Conservation (phyloP, 345 rosid genomes). For the Raphanus raphanistrum region DNA sequence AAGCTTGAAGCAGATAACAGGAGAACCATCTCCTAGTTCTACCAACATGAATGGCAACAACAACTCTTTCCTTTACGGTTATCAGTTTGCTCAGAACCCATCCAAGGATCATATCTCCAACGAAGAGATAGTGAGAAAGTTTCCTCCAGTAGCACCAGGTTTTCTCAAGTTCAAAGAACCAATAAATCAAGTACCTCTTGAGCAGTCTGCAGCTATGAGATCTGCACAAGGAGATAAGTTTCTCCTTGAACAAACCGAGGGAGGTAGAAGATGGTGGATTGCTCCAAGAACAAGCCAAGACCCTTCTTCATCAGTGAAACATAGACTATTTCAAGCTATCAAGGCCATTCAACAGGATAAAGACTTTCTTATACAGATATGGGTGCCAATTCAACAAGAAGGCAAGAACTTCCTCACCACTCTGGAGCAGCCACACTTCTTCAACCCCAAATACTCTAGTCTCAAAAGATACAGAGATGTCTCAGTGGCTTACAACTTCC, state of each 20-base stretch:
- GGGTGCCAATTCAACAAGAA: slow-evolving; percentile 75
- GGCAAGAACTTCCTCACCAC: slow-evolving; percentile 79
- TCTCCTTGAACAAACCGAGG: slow-evolving; percentile 44
- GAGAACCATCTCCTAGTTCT: neutral
- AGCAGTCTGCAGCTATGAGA: slow-evolving; percentile 34
- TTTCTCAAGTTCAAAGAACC: slow-evolving; percentile 32
- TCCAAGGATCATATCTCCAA: slow-evolving; percentile 1
- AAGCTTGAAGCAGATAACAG: slow-evolving; percentile 40
- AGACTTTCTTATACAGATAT: slow-evolving; percentile 76
- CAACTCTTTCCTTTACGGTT: slow-evolving; percentile 36
- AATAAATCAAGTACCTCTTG: slow-evolving; percentile 25
- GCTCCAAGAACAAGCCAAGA: slow-evolving; percentile 47
- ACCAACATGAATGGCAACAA: slow-evolving; percentile 47
- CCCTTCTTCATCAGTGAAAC: slow-evolving; percentile 54
- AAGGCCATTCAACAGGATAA: slow-evolving; percentile 26
- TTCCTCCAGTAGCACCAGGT: slow-evolving; percentile 22
- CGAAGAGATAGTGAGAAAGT: slow-evolving; percentile 35
- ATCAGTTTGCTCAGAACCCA: neutral
- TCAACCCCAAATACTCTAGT: slow-evolving; percentile 52
- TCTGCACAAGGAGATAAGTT: slow-evolving; percentile 38
- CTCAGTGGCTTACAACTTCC: slow-evolving; percentile 61
- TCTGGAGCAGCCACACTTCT: slow-evolving; percentile 67
- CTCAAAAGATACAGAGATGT: slow-evolving; percentile 71
- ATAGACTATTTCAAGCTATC: slow-evolving; percentile 60
- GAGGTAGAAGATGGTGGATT: slow-evolving; percentile 65